Evolutionary conservation across 148 eudicot genomes (phyloP).

Genomic region (Vaccinium corymbosum): DNA sequence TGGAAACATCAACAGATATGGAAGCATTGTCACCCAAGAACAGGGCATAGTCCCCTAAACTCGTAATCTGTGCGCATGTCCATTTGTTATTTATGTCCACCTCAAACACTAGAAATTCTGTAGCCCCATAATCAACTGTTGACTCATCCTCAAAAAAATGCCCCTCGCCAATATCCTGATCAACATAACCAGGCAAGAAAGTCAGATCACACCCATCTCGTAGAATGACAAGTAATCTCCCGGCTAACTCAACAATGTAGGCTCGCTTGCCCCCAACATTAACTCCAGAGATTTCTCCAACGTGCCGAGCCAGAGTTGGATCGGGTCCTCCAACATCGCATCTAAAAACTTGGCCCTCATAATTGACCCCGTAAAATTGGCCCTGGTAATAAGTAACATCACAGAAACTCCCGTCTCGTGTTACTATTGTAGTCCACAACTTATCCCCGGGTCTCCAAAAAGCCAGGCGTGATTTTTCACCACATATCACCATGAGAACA

Average conservation of each 20-base stretch:
- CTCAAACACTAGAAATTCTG: neutral
- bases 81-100: neutral
- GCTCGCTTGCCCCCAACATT: neutral
- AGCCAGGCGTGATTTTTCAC: neutral
- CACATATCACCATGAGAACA: neutral
- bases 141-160: too few species aligned
- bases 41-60: neutral
- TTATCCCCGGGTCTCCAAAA: slow-evolving; percentile 8
- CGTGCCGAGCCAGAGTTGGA: neutral
- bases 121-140: too few species aligned
- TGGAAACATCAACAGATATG: neutral
- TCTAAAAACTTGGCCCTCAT: neutral
- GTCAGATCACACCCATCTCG: neutral
- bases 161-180: too few species aligned
- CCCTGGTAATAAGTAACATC: neutral
- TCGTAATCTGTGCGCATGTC: neutral
- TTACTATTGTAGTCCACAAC: neutral
- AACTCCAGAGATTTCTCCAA: neutral
- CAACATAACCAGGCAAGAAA: too few species aligned
- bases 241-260: neutral
- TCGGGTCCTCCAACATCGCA: slow-evolving; percentile 1
- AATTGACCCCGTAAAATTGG: neutral
- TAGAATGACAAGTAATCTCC: neutral
- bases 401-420: neutral
- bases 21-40: neutral